Percentiles rank a stretch among this genome's conserved stretches.
Conservation (phyloP, 257 asterid species). For the Gentiana macrophylla region DNA sequence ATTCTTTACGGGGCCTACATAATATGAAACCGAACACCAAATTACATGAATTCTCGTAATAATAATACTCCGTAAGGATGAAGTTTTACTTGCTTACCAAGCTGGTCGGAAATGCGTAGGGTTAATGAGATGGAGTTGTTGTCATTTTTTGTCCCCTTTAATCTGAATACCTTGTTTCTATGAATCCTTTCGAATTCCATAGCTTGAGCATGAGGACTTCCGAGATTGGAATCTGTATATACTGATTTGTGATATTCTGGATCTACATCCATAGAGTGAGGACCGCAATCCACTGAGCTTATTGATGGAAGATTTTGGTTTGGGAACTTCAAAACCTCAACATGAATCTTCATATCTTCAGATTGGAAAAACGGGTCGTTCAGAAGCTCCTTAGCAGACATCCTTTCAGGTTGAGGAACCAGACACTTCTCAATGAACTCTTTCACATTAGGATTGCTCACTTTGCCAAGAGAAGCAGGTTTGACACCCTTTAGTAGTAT, state of each 20-base stretch:
- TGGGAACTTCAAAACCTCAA: conserved; percentile 21
- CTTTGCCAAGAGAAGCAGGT: conserved; percentile 60
- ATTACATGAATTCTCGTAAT: neutral
- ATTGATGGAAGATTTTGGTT: conserved; percentile 28
- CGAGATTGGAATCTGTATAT: conserved; percentile 31
- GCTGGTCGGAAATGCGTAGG: conserved; percentile 41
- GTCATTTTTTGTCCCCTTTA: conserved; percentile 49
- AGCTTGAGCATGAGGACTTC: conserved; percentile 25
- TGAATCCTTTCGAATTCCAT: conserved; percentile 44
- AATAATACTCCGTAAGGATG: neutral
- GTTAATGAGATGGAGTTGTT: conserved; percentile 42
- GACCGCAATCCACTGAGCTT: conserved; percentile 24
- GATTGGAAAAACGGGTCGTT: conserved; percentile 51
- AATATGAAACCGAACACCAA: neutral
- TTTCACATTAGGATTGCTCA: conserved; percentile 35
- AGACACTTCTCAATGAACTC: conserved; percentile 66
- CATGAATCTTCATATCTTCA: conserved; percentile 20
- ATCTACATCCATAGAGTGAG: conserved; percentile 61
- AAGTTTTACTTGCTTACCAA: conserved; percentile 26
- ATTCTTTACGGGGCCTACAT: conserved; percentile 24
- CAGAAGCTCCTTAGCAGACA: conserved; percentile 66
- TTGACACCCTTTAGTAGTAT: conserved; percentile 37
- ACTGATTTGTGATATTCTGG: conserved; percentile 35
- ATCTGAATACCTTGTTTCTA: conserved; percentile 41
- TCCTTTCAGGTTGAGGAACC: conserved; percentile 47